These are phyloP conservation scores for Cephalotrichum gorgonifer DNA, from an alignment of 2,329 filamentous ascomycete genomes.

Conservation along the genomic window DNA sequence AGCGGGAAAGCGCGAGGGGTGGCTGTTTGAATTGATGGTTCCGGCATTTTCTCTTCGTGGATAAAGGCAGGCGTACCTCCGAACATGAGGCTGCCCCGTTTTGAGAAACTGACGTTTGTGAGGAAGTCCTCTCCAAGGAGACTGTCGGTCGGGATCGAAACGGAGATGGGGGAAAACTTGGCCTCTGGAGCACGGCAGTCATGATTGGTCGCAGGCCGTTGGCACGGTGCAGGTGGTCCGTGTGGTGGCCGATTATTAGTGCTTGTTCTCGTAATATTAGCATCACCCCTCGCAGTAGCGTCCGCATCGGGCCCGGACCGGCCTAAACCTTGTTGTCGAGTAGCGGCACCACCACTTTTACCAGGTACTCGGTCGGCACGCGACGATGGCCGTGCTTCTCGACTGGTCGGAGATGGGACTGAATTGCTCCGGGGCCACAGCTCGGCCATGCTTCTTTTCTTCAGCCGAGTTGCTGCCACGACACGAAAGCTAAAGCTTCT, in stretches of 20 bases:
- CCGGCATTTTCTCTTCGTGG: not conserved
- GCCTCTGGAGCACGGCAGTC: not conserved
- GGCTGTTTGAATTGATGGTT: conserved; percentile 12
- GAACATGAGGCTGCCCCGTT: conserved; percentile 54
- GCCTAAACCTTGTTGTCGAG: not conserved
- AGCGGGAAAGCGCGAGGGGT: not conserved
- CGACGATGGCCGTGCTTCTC: not conserved
- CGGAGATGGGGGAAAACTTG: conserved; percentile 39
- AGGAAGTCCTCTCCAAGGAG: conserved; percentile 50
- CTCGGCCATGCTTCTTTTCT: conserved; percentile 2
- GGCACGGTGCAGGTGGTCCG: conserved; percentile 1
- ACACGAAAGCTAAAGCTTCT: conserved; percentile 4
- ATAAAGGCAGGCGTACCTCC: conserved; percentile 28
- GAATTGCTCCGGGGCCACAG: not conserved
- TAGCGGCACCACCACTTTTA: not conserved
- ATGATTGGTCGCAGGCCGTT: conserved; percentile 5
- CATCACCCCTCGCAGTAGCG: not conserved
- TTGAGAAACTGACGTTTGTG: conserved; percentile 47
- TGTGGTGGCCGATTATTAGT: not conserved
- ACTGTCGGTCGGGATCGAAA: conserved; percentile 44
- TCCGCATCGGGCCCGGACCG: conserved; percentile 2
- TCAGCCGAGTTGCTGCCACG: not conserved
- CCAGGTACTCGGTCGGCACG: too few relatives aligned
- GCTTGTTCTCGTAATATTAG: not conserved
- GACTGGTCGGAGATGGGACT: not conserved